These are phyloP conservation scores for Hymenoscyphus fructigenus DNA, from an alignment of 2,329 filamentous ascomycete genomes.

Conservation along the genomic window DNA sequence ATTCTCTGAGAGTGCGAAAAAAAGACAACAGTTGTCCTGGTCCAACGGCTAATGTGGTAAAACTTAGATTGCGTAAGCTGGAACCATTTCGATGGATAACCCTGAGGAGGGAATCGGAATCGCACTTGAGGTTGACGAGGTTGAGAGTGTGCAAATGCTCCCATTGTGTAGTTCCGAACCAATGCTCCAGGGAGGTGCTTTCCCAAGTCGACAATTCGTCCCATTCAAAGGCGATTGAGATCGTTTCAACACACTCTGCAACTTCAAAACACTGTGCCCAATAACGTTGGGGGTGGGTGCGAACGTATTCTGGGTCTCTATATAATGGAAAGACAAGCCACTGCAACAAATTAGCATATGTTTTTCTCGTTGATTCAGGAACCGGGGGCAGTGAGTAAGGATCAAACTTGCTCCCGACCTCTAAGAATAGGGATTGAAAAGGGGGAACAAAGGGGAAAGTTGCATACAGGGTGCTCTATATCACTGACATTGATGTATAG, in stretches of 20 bases:
- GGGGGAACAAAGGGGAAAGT: too few relatives aligned
- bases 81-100: neutral
- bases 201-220: neutral
- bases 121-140: neutral
- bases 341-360: neutral
- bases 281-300: neutral
- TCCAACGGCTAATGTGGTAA: neutral
- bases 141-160: neutral
- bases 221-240: neutral
- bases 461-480: neutral
- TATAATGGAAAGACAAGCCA: too few relatives aligned
- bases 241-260: neutral
- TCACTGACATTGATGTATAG: neutral
- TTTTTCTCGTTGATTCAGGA: too few relatives aligned
- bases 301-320: too few relatives aligned
- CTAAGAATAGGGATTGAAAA: too few relatives aligned
- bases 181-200: neutral
- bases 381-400: too few relatives aligned
- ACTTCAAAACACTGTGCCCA: neutral
- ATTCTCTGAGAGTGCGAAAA: neutral
- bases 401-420: too few relatives aligned
- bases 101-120: neutral
- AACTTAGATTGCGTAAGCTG: neutral
- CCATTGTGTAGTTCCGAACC: neutral
- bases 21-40: neutral